Percentiles rank a stretch among this genome's conserved stretches.
Evolutionary conservation across 2,329 filamentous ascomycete genomes (phyloP).

Genomic region (Colletotrichum sp.): DNA sequence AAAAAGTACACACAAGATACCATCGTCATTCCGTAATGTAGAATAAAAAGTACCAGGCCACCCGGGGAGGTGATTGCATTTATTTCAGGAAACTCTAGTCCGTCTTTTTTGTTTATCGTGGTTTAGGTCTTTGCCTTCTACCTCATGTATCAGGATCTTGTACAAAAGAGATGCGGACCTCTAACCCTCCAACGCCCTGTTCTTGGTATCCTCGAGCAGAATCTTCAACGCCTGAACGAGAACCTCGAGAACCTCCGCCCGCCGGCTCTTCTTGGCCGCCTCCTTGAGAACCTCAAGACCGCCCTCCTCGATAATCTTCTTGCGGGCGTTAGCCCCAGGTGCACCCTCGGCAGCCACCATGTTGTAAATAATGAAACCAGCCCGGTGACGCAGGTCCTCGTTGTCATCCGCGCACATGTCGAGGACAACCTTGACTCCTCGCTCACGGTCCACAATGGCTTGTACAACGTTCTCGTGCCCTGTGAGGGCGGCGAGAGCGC

Average conservation of each 20-base stretch:
- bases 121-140: constrained; percentile 2
- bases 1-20: constrained; percentile 10
- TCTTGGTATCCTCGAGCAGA: constrained; percentile 50
- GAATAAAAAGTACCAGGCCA: background rate
- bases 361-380: constrained; percentile 77
- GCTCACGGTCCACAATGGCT: constrained; percentile 72
- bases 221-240: constrained; percentile 77
- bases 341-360: constrained; percentile 72
- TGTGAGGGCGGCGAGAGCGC: constrained; percentile 85
- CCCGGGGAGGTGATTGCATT: background rate
- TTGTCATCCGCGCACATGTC: constrained; percentile 76
- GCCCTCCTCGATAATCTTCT: constrained; percentile 64
- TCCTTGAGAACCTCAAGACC: constrained; percentile 74
- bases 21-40: background rate
- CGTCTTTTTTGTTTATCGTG: background rate
- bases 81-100: background rate
- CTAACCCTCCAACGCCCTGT: constrained; percentile 9
- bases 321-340: constrained; percentile 64
- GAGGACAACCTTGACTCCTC: constrained; percentile 81
- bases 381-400: constrained; percentile 73
- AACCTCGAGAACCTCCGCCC: constrained; percentile 72
- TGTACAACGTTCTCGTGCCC: constrained; percentile 77
- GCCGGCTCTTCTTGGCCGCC: constrained; percentile 71
- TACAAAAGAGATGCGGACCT: background rate
- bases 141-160: background rate